These are phyloP conservation scores for Sporothrix curviconia DNA, from an alignment of 2,329 filamentous ascomycete species.

Conservation along the genomic window DNA sequence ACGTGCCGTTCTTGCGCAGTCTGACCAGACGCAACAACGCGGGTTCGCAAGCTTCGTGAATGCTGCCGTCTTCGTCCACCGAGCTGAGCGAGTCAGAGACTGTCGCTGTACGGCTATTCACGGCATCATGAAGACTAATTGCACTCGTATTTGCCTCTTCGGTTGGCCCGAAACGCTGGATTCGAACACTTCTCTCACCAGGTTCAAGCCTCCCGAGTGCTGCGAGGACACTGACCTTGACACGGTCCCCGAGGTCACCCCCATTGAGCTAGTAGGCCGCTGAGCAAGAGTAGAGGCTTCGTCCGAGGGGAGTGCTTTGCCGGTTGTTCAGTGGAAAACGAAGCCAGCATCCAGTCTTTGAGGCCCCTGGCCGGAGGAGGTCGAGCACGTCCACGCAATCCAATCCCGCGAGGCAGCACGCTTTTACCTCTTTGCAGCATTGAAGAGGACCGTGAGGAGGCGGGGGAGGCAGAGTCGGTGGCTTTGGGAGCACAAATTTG, in stretches of 20 bases:
- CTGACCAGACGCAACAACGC: conserved; percentile 9
- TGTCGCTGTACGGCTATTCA: not conserved
- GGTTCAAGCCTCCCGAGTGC: too few species aligned
- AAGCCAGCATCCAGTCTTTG: not conserved
- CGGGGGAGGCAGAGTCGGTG: not conserved
- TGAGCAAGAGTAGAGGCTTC: too few species aligned
- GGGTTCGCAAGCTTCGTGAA: conserved; percentile 22
- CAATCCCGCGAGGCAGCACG: not conserved
- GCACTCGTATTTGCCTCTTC: too few species aligned
- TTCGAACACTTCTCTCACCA: too few species aligned
- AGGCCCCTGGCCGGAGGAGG: not conserved
- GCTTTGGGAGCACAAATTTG: not conserved
- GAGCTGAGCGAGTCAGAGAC: conserved; percentile 13
- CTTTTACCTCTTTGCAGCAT: not conserved
- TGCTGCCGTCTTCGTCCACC: conserved; percentile 20
- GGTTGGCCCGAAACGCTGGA: too few species aligned
- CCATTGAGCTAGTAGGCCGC: too few species aligned
- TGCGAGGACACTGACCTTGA: too few species aligned
- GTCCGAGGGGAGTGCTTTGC: too few species aligned
- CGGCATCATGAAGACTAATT: too few species aligned
- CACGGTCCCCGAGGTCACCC: too few species aligned
- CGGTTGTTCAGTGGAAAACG: not conserved
- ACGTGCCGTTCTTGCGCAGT: not conserved
- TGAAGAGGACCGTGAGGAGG: not conserved
- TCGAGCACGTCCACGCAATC: not conserved